These are phyloP conservation scores for Torulaspora pretoriensis DNA, from an alignment of 1,139 yeast genomes.

Conservation along the genomic window DNA sequence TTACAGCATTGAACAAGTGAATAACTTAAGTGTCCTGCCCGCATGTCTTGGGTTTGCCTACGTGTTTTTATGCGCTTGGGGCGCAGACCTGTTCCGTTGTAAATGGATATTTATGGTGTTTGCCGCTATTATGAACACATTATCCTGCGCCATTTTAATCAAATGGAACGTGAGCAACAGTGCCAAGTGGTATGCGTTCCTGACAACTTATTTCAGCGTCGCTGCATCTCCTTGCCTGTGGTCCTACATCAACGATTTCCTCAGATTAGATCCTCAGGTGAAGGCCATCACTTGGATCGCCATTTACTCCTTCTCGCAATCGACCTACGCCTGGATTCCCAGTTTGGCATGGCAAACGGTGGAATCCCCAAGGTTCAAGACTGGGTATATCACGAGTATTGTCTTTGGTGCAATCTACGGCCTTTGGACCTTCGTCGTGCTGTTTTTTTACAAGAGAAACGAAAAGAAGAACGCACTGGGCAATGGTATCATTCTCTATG, in stretches of 20 bases:
- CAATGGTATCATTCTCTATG: conserved; percentile 47
- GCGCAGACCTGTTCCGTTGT: conserved; percentile 37
- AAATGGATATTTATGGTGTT: conserved; percentile 43
- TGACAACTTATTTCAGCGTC: conserved; percentile 37
- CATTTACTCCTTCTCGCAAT: conserved; percentile 38
- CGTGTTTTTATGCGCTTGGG: conserved; percentile 36
- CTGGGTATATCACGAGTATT: conserved; percentile 53
- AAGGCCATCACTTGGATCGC: conserved; percentile 40
- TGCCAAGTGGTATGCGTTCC: conserved; percentile 39
- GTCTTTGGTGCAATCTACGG: conserved; percentile 48
- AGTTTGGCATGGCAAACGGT: conserved; percentile 52
- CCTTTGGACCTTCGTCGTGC: conserved; percentile 53
- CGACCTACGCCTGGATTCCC: conserved; percentile 39
- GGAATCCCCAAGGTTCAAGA: conserved; percentile 50
- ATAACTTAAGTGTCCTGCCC: conserved; percentile 37
- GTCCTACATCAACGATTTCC: conserved; percentile 39
- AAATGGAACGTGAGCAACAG: conserved; percentile 41
- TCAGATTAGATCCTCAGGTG: conserved; percentile 39
- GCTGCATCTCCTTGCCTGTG: conserved; percentile 39
- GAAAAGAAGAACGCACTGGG: conserved; percentile 51
- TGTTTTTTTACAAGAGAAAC: conserved; percentile 54
- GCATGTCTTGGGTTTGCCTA: conserved; percentile 38
- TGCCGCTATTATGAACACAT: conserved; percentile 47
- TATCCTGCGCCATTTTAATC: conserved; percentile 44
- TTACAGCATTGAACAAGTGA: conserved; percentile 35